A percentile compares a stretch with the other conserved stretches of the same genome.
These are phyloP conservation scores for Austroboletus novae-zelandiae DNA, from an alignment of 1,284 basidiomycete genomes.

Conservation along the genomic window DNA sequence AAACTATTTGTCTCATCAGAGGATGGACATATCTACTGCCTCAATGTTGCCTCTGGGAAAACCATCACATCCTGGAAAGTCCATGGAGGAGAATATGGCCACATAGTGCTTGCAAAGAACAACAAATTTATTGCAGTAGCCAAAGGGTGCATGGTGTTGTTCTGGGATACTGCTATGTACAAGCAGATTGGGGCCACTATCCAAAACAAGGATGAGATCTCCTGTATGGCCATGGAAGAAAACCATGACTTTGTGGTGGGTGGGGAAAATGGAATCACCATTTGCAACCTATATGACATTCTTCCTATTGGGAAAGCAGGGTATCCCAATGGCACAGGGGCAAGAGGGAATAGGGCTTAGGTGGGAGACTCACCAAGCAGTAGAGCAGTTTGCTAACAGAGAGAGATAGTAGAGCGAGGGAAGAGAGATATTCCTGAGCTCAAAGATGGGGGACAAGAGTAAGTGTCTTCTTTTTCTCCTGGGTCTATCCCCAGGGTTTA, in stretches of 20 bases:
- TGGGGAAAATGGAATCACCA: conserved; percentile 1
- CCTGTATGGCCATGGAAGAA: background rate
- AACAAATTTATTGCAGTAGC: background rate
- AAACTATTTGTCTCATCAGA: background rate
- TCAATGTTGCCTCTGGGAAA: background rate
- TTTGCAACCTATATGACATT: conserved; percentile 1
- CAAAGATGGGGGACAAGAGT: too few relatives aligned
- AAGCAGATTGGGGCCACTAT: background rate
- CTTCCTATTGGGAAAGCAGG: too few relatives aligned
- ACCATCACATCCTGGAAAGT: background rate
- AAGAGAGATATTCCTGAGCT: too few relatives aligned
- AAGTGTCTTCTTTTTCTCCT: too few relatives aligned
- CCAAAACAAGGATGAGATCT: background rate
- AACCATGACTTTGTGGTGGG: conserved; percentile 1
- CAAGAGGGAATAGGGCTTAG: too few relatives aligned
- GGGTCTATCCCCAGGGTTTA: too few relatives aligned
- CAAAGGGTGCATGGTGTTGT: background rate
- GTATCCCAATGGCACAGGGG: too few relatives aligned
- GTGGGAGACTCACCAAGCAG: too few relatives aligned
- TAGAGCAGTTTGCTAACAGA: too few relatives aligned
- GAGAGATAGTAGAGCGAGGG: too few relatives aligned
- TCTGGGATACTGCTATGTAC: background rate
- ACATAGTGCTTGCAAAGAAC: background rate
- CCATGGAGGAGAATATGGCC: background rate
- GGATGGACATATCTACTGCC: background rate